phyloP scores from a whole-genome alignment of 495 filamentous ascomycete species.

The Lichenothelia convexa region DNA sequence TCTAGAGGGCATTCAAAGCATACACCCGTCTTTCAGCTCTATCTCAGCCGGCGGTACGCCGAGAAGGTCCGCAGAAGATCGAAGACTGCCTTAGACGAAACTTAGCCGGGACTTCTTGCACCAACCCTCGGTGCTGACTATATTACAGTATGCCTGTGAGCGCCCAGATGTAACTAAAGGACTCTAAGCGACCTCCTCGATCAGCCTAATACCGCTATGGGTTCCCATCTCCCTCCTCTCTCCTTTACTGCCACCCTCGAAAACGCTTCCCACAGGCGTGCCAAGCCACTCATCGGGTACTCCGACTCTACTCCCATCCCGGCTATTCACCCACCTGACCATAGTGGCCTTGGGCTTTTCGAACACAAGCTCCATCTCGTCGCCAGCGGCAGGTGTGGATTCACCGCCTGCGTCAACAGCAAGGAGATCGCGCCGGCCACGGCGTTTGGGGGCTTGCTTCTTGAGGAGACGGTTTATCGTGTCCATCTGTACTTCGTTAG shows the following conservation, averaged over 20 bases:
- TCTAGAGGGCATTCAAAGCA: too few relatives aligned
- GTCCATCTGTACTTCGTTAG: too few relatives aligned
- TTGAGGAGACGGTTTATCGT: slow-evolving; percentile 94
- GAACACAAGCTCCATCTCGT: slow-evolving; percentile 14
- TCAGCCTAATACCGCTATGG: too few relatives aligned
- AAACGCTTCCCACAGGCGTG: slow-evolving; percentile 46
- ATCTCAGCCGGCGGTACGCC: too few relatives aligned
- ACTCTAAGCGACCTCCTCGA: too few relatives aligned
- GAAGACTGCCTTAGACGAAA: too few relatives aligned
- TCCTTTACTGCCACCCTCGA: slow-evolving; percentile 9
- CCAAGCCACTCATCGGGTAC: slow-evolving; percentile 74
- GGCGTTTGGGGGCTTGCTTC: slow-evolving; percentile 83
- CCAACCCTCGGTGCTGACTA: too few relatives aligned
- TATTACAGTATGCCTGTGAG: too few relatives aligned
- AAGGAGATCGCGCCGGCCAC: slow-evolving; percentile 29
- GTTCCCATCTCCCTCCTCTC: background rate
- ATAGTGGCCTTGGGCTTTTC: slow-evolving; percentile 48
- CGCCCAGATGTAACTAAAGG: too few relatives aligned
- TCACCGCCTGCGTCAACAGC: slow-evolving; percentile 34
- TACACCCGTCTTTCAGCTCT: too few relatives aligned
- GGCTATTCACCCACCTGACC: slow-evolving; percentile 61
- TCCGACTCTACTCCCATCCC: slow-evolving; percentile 44
- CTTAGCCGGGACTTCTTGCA: too few relatives aligned
- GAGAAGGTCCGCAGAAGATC: too few relatives aligned
- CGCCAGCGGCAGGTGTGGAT: slow-evolving; percentile 31